Evolutionary conservation across 2,329 filamentous ascomycete species (phyloP), one percentile per base, ranked within the genome.

Genomic region (Elsinoe batatas): DNA sequence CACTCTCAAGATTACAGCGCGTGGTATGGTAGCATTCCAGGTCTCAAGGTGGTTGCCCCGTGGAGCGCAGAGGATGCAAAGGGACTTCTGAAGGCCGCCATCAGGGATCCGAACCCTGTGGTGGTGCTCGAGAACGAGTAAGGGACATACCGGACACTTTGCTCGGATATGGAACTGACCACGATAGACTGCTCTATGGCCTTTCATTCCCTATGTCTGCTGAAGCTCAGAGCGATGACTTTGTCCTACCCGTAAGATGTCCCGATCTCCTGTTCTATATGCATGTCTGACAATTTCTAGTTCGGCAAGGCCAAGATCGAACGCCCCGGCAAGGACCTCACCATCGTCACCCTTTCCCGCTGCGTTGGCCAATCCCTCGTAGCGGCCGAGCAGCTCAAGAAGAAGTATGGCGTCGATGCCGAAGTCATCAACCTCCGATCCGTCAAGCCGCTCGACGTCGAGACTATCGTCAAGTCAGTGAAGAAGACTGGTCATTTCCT

Each of bases 281-380:
- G 18, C 51, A 47, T n/a, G 36, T 20, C 38, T 17, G 36, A 22
- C 30, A 12, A 20, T 3, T 15, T 55, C 47, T 55, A 76, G 76
- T 90, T 98, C 71, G 93, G 93, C 72, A 98, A 98, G 80, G 93
- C 93, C 74, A 98, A 98, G 84, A 88, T 98, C 69, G 93, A 98
- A 80, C 91, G 93, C 67, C 78, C 84, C 59, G 93, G 93, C 73
- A 96, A 91, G 77, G 93, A 98, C 71, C 76, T 98, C 64, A 98
- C 93, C 68, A 88, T 98, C 61, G 91, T 98, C 61, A 85, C 91
- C 51, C 81, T 96, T 59, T 97, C 93, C 62, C 90, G 93, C 71
- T 95, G 88, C 71, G 93, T 98, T 61, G 93, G 93, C 62, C 91
- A 95, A 76, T 87, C 87, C 61, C 80, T 98, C 58, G 77, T 83